A percentile compares a stretch with the other conserved stretches of the same genome.
Conservation (phyloP, 441 rosid species). For the Syzygium malaccense region DNA sequence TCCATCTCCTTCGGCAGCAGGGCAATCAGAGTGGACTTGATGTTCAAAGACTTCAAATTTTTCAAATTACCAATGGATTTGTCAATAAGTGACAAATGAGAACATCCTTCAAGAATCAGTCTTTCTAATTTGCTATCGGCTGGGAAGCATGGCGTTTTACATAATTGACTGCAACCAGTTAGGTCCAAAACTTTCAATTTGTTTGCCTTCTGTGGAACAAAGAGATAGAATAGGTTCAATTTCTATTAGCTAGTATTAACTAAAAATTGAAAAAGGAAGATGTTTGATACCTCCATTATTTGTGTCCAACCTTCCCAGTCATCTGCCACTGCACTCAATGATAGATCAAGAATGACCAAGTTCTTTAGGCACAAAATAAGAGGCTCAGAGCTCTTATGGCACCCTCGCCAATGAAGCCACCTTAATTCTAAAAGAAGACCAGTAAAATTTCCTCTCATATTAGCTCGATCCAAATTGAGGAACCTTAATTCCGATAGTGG, state of each 20-base stretch:
- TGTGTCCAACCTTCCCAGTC: background rate
- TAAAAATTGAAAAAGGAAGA: rapidly evolving
- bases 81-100: background rate
- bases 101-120: background rate
- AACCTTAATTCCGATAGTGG: background rate
- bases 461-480: background rate
- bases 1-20: rapidly evolving
- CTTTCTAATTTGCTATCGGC: background rate
- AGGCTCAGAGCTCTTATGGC: background rate
- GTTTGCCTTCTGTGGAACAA: background rate
- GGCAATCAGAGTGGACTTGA: background rate
- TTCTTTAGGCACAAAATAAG: rapidly evolving
- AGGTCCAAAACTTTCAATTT: background rate
- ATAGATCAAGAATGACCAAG: background rate
- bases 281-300: background rate
- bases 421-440: background rate
- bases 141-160: background rate
- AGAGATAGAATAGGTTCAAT: background rate
- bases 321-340: rapidly evolving
- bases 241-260: too few relatives aligned
- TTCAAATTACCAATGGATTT: background rate
- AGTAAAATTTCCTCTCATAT: background rate
- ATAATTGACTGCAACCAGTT: background rate
- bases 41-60: background rate
- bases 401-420: background rate